Evolutionary conservation across 129 eudicot genomes (phyloP).

Genomic region (Calendula officinalis): DNA sequence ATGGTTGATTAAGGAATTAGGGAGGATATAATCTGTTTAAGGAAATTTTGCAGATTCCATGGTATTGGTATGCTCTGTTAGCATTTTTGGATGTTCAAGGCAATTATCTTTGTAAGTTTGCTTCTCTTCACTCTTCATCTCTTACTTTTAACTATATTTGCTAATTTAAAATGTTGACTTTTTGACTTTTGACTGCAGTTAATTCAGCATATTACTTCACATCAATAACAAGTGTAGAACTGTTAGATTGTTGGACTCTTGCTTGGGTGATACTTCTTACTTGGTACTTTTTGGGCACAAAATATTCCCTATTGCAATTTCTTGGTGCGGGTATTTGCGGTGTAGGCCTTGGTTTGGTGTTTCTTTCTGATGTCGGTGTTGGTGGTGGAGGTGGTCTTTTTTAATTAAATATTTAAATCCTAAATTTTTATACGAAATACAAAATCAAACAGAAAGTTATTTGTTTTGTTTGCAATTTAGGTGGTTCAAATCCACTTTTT

Average conservation of each 20-base stretch:
- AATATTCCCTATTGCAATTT: slow-evolving; percentile 65
- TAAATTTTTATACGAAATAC: background rate
- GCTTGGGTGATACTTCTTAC: slow-evolving; percentile 87
- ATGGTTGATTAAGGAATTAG: background rate
- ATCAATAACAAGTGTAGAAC: slow-evolving; percentile 84
- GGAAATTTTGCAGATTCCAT: slow-evolving; percentile 22
- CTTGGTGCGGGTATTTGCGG: slow-evolving; percentile 72
- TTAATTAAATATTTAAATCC: background rate
- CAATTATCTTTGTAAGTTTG: slow-evolving; percentile 62
- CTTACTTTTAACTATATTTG: slow-evolving; percentile 10
- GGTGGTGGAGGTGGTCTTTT: slow-evolving; percentile 61
- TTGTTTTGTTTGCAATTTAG: slow-evolving; percentile 35
- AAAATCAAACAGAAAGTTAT: background rate
- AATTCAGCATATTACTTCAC: slow-evolving; percentile 81
- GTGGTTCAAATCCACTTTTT: slow-evolving; percentile 79
- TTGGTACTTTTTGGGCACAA: slow-evolving; percentile 67
- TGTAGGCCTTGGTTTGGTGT: slow-evolving; percentile 63
- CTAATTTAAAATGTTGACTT: background rate
- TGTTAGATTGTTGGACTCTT: slow-evolving; percentile 77
- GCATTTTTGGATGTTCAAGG: slow-evolving; percentile 83
- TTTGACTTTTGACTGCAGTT: slow-evolving; percentile 35
- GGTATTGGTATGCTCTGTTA: slow-evolving; percentile 43
- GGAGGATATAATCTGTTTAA: background rate
- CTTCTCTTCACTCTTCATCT: background rate
- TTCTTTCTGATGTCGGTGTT: slow-evolving; percentile 60